A percentile compares a stretch with the other conserved stretches of the same genome.
Conservation (phyloP, 2,329 filamentous ascomycete species). For the Hypocrella siamensis region DNA sequence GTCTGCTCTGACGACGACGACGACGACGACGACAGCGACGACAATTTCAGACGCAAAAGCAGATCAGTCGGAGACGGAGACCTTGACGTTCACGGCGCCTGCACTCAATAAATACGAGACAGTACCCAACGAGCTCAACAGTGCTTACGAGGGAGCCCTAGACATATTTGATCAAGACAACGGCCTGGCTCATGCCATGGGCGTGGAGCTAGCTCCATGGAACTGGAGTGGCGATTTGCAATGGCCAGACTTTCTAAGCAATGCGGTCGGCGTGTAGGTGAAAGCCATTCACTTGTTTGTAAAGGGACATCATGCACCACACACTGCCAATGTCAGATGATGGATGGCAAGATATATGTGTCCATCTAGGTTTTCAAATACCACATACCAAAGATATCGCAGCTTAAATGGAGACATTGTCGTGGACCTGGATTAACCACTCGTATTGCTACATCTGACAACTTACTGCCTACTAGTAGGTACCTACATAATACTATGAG, state of each 20-base stretch:
- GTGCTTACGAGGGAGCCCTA: constrained; percentile 32
- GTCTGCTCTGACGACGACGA: neutral
- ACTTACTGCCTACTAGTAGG: too few species aligned
- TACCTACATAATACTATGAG: too few species aligned
- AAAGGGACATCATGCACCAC: too few species aligned
- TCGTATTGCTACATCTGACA: too few species aligned
- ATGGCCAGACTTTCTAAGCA: constrained; percentile 17
- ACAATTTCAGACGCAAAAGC: neutral
- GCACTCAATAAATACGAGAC: constrained; percentile 14
- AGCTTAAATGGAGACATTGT: too few species aligned
- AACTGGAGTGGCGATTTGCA: constrained; percentile 15
- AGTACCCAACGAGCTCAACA: constrained; percentile 26
- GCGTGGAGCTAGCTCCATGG: constrained; percentile 22
- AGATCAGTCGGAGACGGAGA: constrained; percentile 5
- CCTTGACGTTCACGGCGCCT: constrained; percentile 5
- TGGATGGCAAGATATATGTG: too few species aligned
- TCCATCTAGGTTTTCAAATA: too few species aligned
- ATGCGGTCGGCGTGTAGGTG: constrained; percentile 13
- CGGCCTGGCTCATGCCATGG: constrained; percentile 25
- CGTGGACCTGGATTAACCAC: too few species aligned
- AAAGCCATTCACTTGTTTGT: too few species aligned
- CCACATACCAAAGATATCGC: too few species aligned
- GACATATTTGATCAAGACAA: constrained; percentile 30
- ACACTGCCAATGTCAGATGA: too few species aligned
- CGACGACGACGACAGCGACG: neutral